A percentile compares a stretch with the other conserved stretches of the same genome.
These are phyloP conservation scores for Pleochaeta shiraiana DNA, from an alignment of 2,329 filamentous ascomycete species.

Conservation along the genomic window DNA sequence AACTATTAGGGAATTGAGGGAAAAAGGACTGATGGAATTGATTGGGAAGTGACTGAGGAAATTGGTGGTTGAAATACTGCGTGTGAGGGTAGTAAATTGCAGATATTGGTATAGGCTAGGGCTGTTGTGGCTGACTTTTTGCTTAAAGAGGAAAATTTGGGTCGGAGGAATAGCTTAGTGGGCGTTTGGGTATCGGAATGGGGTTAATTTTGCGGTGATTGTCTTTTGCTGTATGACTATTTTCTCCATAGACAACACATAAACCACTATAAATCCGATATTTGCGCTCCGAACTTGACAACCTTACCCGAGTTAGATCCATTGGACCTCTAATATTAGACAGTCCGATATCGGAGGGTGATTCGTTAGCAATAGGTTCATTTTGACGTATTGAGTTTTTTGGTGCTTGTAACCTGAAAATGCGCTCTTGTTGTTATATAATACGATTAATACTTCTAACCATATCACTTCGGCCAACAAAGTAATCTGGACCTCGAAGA, in stretches of 20 bases:
- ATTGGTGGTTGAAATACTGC: background rate
- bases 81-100: background rate
- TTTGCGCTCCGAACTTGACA: background rate
- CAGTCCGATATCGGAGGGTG: background rate
- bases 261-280: background rate
- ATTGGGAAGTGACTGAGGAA: background rate
- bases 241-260: constrained; percentile 2
- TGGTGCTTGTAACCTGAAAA: background rate
- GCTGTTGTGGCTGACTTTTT: no score
- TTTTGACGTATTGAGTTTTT: background rate
- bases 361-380: background rate
- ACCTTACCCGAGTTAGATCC: background rate
- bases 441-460: background rate
- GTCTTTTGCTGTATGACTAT: background rate
- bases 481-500: background rate
- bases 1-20: background rate
- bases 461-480: no score
- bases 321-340: background rate
- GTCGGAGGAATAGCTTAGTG: background rate
- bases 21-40: no score
- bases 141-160: background rate
- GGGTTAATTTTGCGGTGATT: background rate
- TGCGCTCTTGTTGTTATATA: background rate
- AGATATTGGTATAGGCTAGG: background rate
- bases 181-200: background rate